phyloP scores from a whole-genome alignment of 2,329 filamentous ascomycete species.

The Zopfia rhizophila region DNA sequence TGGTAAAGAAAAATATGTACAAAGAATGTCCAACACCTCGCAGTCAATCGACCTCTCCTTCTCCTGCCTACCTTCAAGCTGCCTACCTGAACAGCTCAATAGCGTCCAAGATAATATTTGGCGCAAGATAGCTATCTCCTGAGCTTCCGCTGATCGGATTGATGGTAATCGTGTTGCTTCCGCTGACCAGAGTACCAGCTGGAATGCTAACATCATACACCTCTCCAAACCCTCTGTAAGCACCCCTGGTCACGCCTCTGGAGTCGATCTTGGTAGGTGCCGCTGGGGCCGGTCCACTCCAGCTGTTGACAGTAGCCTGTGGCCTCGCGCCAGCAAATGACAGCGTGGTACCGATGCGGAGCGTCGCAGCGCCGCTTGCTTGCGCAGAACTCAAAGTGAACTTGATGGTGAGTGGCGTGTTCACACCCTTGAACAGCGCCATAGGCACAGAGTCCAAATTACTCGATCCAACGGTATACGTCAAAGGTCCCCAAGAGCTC shows the following conservation, averaged over 20 bases:
- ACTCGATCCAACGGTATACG: conserved; percentile 70
- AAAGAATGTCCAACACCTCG: too few species aligned
- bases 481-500: conserved; percentile 68
- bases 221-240: conserved; percentile 71
- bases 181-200: conserved; percentile 67
- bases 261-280: conserved; percentile 72
- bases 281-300: conserved; percentile 58
- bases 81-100: conserved; percentile 46
- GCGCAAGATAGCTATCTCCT: conserved; percentile 65
- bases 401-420: conserved; percentile 69
- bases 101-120: conserved; percentile 60
- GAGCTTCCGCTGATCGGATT: conserved; percentile 68
- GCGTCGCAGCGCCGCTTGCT: conserved; percentile 64
- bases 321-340: conserved; percentile 70
- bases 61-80: too few species aligned
- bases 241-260: conserved; percentile 72
- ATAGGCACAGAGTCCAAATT: conserved; percentile 68
- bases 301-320: conserved; percentile 66
- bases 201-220: conserved; percentile 72
- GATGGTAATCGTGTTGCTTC: conserved; percentile 71
- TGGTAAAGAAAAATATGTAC: too few species aligned
- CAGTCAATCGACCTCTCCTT: too few species aligned
- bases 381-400: conserved; percentile 64
- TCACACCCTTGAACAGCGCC: conserved; percentile 71
- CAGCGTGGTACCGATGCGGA: conserved; percentile 73